These are phyloP conservation scores for Coprinopsis strossmayeri DNA, from an alignment of 768 basidiomycete genomes.

Conservation along the genomic window DNA sequence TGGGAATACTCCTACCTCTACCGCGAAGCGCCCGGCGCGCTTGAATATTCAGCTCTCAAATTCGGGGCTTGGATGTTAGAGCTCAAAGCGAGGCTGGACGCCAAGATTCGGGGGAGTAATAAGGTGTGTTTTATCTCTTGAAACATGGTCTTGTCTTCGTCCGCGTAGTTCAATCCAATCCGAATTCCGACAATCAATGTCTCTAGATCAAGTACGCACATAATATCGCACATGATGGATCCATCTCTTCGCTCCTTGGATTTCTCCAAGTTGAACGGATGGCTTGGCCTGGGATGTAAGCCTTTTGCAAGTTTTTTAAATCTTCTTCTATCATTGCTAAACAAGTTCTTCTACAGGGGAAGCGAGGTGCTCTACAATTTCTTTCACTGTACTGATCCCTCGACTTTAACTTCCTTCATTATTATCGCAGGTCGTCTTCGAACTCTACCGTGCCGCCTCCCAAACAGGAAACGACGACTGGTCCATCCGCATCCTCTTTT, in stretches of 20 bases:
- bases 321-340: not conserved
- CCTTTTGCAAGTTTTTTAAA: not conserved
- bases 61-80: constrained; percentile 45
- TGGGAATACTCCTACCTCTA: constrained; percentile 56
- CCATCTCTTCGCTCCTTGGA: constrained; percentile 41
- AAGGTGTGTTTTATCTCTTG: constrained; percentile 22
- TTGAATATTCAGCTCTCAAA: constrained; percentile 34
- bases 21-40: constrained; percentile 38
- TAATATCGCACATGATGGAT: constrained; percentile 46
- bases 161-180: no score
- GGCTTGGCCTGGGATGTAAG: constrained; percentile 51
- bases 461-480: constrained; percentile 9
- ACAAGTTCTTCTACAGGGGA: constrained; percentile 24
- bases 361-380: constrained; percentile 26
- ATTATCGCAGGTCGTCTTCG: constrained; percentile 31
- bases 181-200: no score
- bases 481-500: constrained; percentile 45
- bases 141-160: no score
- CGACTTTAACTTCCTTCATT: not conserved
- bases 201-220: constrained; percentile 38
- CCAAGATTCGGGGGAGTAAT: constrained; percentile 28
- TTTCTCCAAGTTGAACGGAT: constrained; percentile 42
- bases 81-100: constrained; percentile 32
- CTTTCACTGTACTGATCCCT: no score
- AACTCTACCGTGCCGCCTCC: constrained; percentile 30